Evolutionary conservation across 176 grass and related monocot species (phyloP).

Genomic region (Musa troglodytarum): DNA sequence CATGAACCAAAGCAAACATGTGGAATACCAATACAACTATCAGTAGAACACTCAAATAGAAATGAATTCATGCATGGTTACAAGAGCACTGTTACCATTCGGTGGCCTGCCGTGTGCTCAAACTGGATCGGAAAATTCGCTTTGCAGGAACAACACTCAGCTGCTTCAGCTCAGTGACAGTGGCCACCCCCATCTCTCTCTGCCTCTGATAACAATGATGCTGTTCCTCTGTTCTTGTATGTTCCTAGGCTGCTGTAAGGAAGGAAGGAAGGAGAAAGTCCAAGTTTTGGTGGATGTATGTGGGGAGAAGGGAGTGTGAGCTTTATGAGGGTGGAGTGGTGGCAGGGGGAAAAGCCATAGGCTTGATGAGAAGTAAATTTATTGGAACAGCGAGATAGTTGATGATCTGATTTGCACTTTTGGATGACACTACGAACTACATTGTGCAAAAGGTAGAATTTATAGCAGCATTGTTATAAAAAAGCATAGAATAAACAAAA

Average conservation of each 20-base stretch:
- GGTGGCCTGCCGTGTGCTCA: slow-evolving; percentile 55
- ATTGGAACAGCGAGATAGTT: neutral
- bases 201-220: neutral
- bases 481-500: neutral
- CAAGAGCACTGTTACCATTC: slow-evolving; percentile 48
- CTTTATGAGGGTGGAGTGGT: slow-evolving; percentile 21
- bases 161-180: slow-evolving; percentile 84
- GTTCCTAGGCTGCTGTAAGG: slow-evolving; percentile 4
- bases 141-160: slow-evolving; percentile 63
- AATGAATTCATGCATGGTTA: no score
- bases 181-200: slow-evolving; percentile 65
- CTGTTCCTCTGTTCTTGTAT: neutral
- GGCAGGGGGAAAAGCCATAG: no score
- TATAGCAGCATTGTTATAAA: neutral
- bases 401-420: no score
- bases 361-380: neutral
- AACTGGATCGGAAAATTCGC: slow-evolving; percentile 61
- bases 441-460: no score
- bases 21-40: no score
- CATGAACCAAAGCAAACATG: no score
- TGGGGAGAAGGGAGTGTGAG: slow-evolving; percentile 1
- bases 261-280: neutral
- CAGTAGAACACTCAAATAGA: no score
- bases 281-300: slow-evolving; percentile 7
- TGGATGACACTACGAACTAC: no score